Base-by-base conservation (phyloP, 2,329 filamentous ascomycete genomes). In the Fusarium cyanostomum region DNA sequence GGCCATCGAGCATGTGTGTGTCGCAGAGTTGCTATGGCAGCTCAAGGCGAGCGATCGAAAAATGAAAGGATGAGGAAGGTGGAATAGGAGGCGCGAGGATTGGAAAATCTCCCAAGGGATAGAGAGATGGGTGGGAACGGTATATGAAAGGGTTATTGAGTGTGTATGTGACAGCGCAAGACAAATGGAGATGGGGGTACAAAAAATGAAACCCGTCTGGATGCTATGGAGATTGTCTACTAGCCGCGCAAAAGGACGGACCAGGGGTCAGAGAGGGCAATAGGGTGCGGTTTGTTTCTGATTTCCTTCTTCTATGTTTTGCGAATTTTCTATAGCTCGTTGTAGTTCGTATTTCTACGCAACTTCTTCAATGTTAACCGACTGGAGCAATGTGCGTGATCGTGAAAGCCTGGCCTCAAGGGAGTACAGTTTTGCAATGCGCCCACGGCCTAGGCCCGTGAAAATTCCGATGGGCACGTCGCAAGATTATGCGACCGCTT, bases 31-130 rank as follows among this genome's bases (percentile, higher is more conserved):
- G 34, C 42, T 24, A 38, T 49, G 46, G 42, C 56, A 26, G 43
- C 21, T 51, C 30, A 52, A 49, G 21, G 37, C 21, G 48, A 46
- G 31, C 50, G 26, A 52, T 50, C 31, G 45, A 56, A 60, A 54
- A 54, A 33, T 18, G 49, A 37, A 52, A 33, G 45, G 39, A 41
- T 38, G 42, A 16, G 39, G 53, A 49, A 48, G 44, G 55, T 11
- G 31, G 45, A 43, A 38, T 39, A 59, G 50, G 48, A 55, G 45
- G 63, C 56, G 54, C 42, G 61, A 50, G 42, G 59, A 63, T 71
- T 68, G 69, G 68, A 71, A 71, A 70, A 71, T 67, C 56, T 71
- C 67, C 57, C 59, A 58, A 48, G 52, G 59, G 64, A 61, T 70
- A 71, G 67, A 69, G 59, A 53, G 69, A 57, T 64, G 66, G 59